Base-by-base conservation (phyloP, 371 early-diverging fungal species). In the Lichtheimia ramosa region DNA sequence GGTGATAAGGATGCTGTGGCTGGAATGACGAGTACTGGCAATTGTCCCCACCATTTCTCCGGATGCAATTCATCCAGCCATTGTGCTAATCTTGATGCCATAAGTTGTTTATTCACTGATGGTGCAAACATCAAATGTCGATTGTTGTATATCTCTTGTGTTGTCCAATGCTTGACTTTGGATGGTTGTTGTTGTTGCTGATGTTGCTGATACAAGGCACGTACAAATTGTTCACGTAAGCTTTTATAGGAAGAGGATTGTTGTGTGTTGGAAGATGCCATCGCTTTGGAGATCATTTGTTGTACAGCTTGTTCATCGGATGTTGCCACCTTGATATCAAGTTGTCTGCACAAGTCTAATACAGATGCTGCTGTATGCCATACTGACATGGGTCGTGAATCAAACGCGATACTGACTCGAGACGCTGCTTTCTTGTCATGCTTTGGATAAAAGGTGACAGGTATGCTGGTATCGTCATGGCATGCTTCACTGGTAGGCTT, bases 31-130 rank as follows among this genome's bases (percentile, higher is more conserved):
- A 78, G 25, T 2, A 64, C n/a, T 0, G 75, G 75, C 23, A 75
- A 40, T 50, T 66, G 74, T 16, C 66, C 63, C 75, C 75, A 75
- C 79, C 79, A 78, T 14, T 16, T 58, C 8, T 69, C 51, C 5
- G 79, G 75, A n/a, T 66, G 46, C 20, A 78, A 59, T 8, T 69
- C 49, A 15, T 71, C 67, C 18, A 78, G 43, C 50, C 63, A 66
- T 3, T 14, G 18, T 34, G 62, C 41, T 3, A 75, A 48, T 28
- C 48, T 57, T 6, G 50, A 12, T 12, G 66, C 68, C 24, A 71
- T 54, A 13, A 15, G 7, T 1, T 58, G 46, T 21, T 63, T 50
- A 48, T 69, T 56, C 7, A 78, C 58, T 8, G 8, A 8, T 0
- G 71, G 65, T 20, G 61, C 71, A 56, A 73, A 67, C 59, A 63